phyloP scores from a whole-genome alignment of 1,284 basidiomycete species.

The Malassezia psittaci region DNA sequence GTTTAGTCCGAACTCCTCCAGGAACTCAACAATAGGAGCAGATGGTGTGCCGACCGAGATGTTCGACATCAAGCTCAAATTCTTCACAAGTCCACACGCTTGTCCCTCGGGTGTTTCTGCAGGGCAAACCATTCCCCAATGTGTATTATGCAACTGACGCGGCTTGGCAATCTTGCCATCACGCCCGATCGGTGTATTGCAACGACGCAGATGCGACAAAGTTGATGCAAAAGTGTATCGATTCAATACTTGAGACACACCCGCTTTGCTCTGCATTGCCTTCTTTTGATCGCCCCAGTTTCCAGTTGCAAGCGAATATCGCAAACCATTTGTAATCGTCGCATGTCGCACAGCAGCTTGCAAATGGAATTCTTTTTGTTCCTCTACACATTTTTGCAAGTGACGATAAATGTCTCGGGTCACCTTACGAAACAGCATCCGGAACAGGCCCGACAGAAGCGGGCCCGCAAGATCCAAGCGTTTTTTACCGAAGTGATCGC shows the following conservation, averaged over 20 bases:
- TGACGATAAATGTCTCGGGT: conserved; percentile 95
- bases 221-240: conserved; percentile 98
- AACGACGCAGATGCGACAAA: conserved; percentile 89
- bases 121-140: conserved; percentile 96
- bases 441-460: conserved; percentile 83
- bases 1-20: conserved; percentile 77
- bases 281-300: conserved; percentile 99
- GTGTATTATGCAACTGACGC: conserved; percentile 96
- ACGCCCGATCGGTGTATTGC: conserved; percentile 93
- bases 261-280: conserved; percentile 87
- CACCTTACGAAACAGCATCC: conserved; percentile 92
- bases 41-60: conserved; percentile 95
- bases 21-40: conserved; percentile 91
- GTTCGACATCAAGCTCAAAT: conserved; percentile 91
- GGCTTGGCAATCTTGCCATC: conserved; percentile 99
- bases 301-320: conserved; percentile 94
- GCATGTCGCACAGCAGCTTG: conserved; percentile 77
- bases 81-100: conserved; percentile 97
- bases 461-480: conserved; percentile 91
- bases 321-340: conserved; percentile 96
- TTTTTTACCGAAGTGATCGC: conserved; percentile 99
- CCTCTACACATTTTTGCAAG: conserved; percentile 88
- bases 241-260: conserved; percentile 97
- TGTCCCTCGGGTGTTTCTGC: conserved; percentile 99
- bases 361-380: conserved; percentile 88